Evolutionary conservation across 805 yeast species (phyloP), one percentile per base, ranked within the genome.

Genomic region (Metschnikowia shivogae): DNA sequence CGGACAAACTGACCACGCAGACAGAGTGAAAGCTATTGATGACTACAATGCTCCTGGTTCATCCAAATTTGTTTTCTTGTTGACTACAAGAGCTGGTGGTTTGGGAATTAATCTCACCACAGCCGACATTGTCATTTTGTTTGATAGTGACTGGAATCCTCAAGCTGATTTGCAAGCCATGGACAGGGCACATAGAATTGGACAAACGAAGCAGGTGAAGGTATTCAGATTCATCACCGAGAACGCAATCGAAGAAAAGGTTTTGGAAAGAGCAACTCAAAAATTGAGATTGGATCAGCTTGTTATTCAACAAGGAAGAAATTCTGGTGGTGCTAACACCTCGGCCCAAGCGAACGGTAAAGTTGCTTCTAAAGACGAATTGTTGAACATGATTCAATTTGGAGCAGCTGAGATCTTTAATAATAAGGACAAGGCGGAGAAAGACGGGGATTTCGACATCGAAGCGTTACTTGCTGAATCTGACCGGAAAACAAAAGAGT

Each of bases 61-160:
- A 5, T 73, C 77, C 11, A 86, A 86, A 54, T 86, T 86, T 60
- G 72, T 84, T n/a, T 86, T 86, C 54, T 64, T 86, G 49, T 70
- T 86, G 53, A 86, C 95, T 5, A 86, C 95, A 3, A 78, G 95
- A 72, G 95, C 95, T 36, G 93, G 97, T 65, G 96, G 96, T 9
- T 73, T 89, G 61, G 95, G 95, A 65, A 86, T 86, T 57, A 86
- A 86, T 59, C 73, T 86, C 57, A 86, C 93, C 4, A 69, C 82
- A n/a, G 93, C 93, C 1, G 90, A 86, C 62, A 72, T 82, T 50
- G 95, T 86, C 38, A 77, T 86, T 3, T 63, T 86, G 36, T 86
- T 72, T 59, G 95, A 86, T 64, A 82, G 89, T 3, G 95, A 86
- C 62, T 86, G 95, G 95, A 86, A 86, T 54, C 95, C 95, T 1